These are phyloP conservation scores for Cicer judaicum DNA, from an alignment of 306 rosid genomes.

Conservation along the genomic window DNA sequence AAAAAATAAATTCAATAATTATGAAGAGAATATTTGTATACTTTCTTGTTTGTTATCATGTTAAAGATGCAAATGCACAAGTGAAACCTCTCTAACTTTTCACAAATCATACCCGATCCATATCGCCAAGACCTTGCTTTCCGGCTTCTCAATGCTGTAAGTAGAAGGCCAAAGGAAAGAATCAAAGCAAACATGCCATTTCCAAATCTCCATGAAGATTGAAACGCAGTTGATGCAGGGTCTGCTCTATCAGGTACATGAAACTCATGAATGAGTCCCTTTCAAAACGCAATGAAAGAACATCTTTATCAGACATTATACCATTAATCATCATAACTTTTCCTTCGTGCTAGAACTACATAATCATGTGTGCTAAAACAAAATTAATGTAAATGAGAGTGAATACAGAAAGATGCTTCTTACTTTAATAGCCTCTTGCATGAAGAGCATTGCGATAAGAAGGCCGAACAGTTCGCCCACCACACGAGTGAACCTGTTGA, in stretches of 20 bases:
- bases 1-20: slow-evolving; percentile 5
- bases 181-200: slow-evolving; percentile 88
- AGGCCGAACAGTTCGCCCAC: slow-evolving; percentile 87
- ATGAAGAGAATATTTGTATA: neutral
- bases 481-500: slow-evolving; percentile 82
- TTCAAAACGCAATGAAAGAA: slow-evolving; percentile 40
- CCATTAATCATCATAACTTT: slow-evolving; percentile 16
- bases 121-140: slow-evolving; percentile 84
- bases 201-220: slow-evolving; percentile 83
- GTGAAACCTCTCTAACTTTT: slow-evolving; percentile 3
- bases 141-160: slow-evolving; percentile 71
- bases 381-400: slow-evolving; percentile 1
- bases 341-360: slow-evolving; percentile 8
- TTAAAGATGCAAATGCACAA: slow-evolving; percentile 6
- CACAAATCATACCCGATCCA: slow-evolving; percentile 64
- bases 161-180: slow-evolving; percentile 77
- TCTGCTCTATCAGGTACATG: slow-evolving; percentile 64
- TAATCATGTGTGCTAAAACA: slow-evolving; percentile 22
- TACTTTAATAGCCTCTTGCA: slow-evolving; percentile 87
- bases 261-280: slow-evolving; percentile 78
- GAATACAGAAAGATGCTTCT: slow-evolving; percentile 28
- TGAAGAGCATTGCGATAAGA: slow-evolving; percentile 83
- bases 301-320: slow-evolving; percentile 9
- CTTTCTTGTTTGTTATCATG: neutral
- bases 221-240: slow-evolving; percentile 60